Evolutionary conservation across 768 basidiomycete genomes (phyloP).

Genomic region (Crepidotus variabilis): DNA sequence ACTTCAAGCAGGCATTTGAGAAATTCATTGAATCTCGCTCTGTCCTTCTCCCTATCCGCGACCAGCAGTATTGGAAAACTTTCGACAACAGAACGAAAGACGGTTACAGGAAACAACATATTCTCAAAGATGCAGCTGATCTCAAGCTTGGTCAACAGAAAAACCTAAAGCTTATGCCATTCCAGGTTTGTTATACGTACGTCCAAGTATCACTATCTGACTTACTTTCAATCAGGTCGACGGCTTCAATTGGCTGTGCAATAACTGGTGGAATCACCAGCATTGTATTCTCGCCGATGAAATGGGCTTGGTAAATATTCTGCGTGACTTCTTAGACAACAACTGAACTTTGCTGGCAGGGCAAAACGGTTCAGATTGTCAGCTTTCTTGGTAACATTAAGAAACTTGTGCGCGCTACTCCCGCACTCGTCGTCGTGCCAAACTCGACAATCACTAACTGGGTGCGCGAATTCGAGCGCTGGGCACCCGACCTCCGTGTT

Average conservation of each 20-base stretch:
- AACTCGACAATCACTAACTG: constrained; percentile 96
- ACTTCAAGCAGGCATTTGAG: constrained; percentile 65
- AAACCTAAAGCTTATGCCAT: constrained; percentile 74
- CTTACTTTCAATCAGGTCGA: constrained; percentile 45
- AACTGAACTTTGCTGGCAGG: constrained; percentile 36
- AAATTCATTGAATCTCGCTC: constrained; percentile 59
- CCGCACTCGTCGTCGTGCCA: constrained; percentile 89
- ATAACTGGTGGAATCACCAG: constrained; percentile 86
- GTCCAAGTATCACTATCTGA: constrained; percentile 4
- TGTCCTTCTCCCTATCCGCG: constrained; percentile 55
- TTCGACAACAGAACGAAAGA: constrained; percentile 55
- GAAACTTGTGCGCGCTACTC: constrained; percentile 55
- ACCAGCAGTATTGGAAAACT: constrained; percentile 32
- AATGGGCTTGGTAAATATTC: constrained; percentile 76
- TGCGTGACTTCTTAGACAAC: background rate
- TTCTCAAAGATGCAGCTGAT: constrained; percentile 49
- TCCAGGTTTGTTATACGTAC: constrained; percentile 54
- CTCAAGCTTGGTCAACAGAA: constrained; percentile 65
- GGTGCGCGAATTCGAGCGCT: constrained; percentile 91
- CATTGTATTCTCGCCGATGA: constrained; percentile 93
- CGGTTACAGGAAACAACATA: constrained; percentile 43
- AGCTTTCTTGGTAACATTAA: constrained; percentile 73
- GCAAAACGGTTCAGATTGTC: constrained; percentile 90
- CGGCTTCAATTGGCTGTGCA: constrained; percentile 80
- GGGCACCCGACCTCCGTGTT: constrained; percentile 71